Conservation (phyloP, 441 rosid species). For the Francoa sonchifolia region DNA sequence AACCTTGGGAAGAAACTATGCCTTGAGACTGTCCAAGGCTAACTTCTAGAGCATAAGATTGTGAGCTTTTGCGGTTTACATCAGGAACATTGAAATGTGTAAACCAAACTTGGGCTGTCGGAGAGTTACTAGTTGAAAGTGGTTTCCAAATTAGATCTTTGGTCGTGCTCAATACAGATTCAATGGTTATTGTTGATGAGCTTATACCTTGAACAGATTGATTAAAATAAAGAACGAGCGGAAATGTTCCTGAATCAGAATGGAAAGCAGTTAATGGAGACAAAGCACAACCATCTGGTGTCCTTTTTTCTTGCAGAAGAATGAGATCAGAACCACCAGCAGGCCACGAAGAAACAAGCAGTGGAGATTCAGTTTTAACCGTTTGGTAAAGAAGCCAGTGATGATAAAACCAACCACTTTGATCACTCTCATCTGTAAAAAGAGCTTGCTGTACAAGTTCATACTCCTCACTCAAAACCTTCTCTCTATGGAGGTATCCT, state of each 20-base stretch:
- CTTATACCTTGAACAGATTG: slow-evolving; percentile 63
- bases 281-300: slow-evolving; percentile 14
- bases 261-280: slow-evolving; percentile 22
- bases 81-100: slow-evolving; percentile 28
- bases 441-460: slow-evolving; percentile 59
- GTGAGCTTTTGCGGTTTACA: slow-evolving; percentile 15
- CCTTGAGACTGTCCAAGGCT: slow-evolving; percentile 56
- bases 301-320: slow-evolving; percentile 25
- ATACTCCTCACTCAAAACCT: slow-evolving; percentile 52
- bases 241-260: slow-evolving; percentile 40
- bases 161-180: slow-evolving; percentile 23
- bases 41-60: slow-evolving; percentile 34
- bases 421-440: slow-evolving; percentile 82
- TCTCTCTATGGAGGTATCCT: slow-evolving; percentile 40
- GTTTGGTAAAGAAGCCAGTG: slow-evolving; percentile 91
- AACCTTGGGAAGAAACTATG: slow-evolving; percentile 50
- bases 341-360: slow-evolving; percentile 78
- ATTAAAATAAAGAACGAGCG: slow-evolving; percentile 61
- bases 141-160: slow-evolving; percentile 56
- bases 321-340: slow-evolving; percentile 44
- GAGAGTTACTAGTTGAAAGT: slow-evolving; percentile 25
- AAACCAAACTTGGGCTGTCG: slow-evolving; percentile 51
- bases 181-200: slow-evolving; percentile 39
- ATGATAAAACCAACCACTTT: slow-evolving; percentile 98
- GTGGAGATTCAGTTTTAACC: slow-evolving; percentile 45